Percentiles rank a stretch among this genome's conserved stretches.
phyloP scores from a whole-genome alignment of 2,329 filamentous ascomycete genomes.

The Bisporella sp. region DNA sequence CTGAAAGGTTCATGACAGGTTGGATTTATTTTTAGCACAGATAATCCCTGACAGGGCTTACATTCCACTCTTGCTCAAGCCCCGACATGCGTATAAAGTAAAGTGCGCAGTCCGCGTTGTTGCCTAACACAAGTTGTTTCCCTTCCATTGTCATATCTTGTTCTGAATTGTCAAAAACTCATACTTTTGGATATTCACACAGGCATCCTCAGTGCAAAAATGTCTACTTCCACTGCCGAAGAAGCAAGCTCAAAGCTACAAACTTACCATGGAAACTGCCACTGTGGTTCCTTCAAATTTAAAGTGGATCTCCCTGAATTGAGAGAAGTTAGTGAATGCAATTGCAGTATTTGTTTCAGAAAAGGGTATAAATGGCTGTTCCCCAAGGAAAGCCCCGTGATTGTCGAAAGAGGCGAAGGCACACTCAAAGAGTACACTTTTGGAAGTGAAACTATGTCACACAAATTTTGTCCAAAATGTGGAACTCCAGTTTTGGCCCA shows the following conservation, averaged over 20 bases:
- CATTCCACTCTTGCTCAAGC: no score
- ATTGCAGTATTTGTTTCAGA: conserved; percentile 58
- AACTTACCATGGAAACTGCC: conserved; percentile 47
- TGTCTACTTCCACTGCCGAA: no score
- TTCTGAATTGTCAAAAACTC: no score
- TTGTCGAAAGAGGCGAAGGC: conserved; percentile 40
- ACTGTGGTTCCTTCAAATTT: conserved; percentile 48
- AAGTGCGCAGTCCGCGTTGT: no score
- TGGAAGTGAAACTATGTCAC: conserved; percentile 29
- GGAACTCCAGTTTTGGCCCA: conserved; percentile 36
- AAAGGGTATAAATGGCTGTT: conserved; percentile 38
- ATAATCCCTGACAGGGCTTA: no score
- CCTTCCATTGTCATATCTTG: no score
- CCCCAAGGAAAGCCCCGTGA: conserved; percentile 28
- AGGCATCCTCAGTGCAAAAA: no score
- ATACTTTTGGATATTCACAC: no score
- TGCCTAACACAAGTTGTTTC: no score
- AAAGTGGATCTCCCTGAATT: conserved; percentile 49
- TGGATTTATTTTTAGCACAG: no score
- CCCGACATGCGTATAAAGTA: no score
- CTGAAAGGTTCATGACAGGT: no score
- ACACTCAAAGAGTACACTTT: conserved; percentile 39
- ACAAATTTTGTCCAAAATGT: conserved; percentile 48
- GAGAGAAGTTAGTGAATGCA: conserved; percentile 48
- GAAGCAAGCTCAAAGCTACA: conserved; percentile 5